Evolutionary conservation across 768 basidiomycete genomes (phyloP).

Genomic region (Hydnomerulius pinastri): DNA sequence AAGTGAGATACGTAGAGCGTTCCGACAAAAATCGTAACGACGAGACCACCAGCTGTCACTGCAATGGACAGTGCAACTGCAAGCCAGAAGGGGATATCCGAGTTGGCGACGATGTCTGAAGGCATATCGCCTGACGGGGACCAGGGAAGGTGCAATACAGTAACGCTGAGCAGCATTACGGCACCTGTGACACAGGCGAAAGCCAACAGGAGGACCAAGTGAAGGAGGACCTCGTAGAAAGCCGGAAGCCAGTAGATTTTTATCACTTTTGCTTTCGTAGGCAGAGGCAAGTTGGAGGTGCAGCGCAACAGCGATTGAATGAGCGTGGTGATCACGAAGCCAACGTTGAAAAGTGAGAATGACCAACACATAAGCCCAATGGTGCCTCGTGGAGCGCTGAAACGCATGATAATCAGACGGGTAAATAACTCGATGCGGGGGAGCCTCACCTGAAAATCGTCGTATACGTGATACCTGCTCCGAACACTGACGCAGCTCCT

Average conservation of each 20-base stretch:
- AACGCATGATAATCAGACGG: not conserved
- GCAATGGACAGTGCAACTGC: not conserved
- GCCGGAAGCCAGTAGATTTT: not conserved
- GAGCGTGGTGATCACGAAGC: slow-evolving; percentile 14
- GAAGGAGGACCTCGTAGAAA: not conserved
- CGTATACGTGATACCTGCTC: slow-evolving; percentile 26
- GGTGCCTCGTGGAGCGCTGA: slow-evolving; percentile 20
- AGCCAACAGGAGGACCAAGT: not conserved
- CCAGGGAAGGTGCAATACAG: not conserved
- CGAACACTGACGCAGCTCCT: slow-evolving; percentile 1
- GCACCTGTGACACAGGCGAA: not conserved
- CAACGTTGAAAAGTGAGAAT: slow-evolving; percentile 26
- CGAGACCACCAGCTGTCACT: not conserved
- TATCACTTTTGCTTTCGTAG: not conserved
- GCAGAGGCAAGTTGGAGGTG: not conserved
- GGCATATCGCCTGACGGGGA: not conserved
- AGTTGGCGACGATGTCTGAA: not conserved
- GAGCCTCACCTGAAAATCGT: slow-evolving; percentile 23
- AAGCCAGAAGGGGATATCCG: not conserved
- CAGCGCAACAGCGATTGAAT: not conserved
- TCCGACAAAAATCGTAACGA: not conserved
- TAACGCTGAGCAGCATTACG: not conserved
- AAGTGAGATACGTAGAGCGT: not conserved
- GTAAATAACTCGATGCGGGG: not conserved
- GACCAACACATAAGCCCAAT: slow-evolving; percentile 26